These are phyloP conservation scores for Eimeria praecox DNA, from an alignment of 169 alveolate species.

Conservation along the genomic window DNA sequence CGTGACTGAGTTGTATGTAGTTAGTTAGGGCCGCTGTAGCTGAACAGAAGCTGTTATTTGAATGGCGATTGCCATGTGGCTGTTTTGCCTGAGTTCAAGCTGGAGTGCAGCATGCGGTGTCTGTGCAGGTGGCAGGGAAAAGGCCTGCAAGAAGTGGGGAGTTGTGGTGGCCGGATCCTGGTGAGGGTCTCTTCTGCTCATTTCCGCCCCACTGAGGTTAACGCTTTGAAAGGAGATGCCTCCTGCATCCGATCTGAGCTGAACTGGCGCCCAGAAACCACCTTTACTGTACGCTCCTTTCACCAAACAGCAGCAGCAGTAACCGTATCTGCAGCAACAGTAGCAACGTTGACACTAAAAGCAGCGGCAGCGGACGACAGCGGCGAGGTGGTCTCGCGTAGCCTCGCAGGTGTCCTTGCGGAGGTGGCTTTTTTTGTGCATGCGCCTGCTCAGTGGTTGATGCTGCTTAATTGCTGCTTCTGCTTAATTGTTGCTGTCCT, in stretches of 20 bases:
- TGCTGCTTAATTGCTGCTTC: not conserved
- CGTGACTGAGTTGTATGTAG: not conserved
- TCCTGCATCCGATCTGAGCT: slow-evolving; percentile 83
- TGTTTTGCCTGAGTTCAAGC: not conserved
- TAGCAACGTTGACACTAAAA: not conserved
- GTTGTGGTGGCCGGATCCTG: slow-evolving; percentile 42
- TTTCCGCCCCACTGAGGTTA: slow-evolving; percentile 87
- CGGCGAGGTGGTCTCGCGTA: not conserved
- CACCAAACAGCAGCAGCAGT: not conserved
- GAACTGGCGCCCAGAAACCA: slow-evolving; percentile 84
- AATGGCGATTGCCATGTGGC: not conserved
- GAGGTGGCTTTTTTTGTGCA: not conserved
- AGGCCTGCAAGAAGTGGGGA: slow-evolving; percentile 85
- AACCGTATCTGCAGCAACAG: not conserved
- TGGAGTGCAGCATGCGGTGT: not conserved
- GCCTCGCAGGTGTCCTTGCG: not conserved
- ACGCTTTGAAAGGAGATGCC: slow-evolving; percentile 86
- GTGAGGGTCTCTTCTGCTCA: slow-evolving; percentile 75
- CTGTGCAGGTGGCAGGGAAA: slow-evolving; percentile 84
- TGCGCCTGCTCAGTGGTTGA: not conserved
- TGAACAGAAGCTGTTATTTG: not conserved
- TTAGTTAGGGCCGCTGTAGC: not conserved
- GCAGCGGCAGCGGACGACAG: not conserved
- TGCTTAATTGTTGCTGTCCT: not conserved
- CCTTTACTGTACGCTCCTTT: slow-evolving; percentile 61